Evolutionary conservation across 2,329 filamentous ascomycete species (phyloP).

Genomic region (Aspergillus sp.): DNA sequence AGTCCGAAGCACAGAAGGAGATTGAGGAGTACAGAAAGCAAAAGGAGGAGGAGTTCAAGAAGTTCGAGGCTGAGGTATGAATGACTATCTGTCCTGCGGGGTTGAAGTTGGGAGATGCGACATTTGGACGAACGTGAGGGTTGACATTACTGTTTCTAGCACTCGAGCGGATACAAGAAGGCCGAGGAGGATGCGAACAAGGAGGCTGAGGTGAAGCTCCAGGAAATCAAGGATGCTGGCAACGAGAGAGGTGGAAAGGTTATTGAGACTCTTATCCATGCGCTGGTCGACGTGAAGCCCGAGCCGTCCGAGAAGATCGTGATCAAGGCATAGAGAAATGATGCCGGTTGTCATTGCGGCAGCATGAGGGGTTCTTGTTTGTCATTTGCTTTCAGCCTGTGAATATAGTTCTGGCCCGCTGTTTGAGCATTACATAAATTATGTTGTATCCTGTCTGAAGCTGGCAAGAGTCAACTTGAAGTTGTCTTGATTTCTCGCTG

Average conservation of each 20-base stretch:
- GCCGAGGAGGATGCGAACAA: slow-evolving; percentile 77
- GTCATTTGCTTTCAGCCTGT: slow-evolving; percentile 17
- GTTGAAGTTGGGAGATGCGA: neutral
- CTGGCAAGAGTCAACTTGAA: neutral
- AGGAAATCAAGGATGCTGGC: slow-evolving; percentile 78
- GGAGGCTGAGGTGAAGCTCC: slow-evolving; percentile 78
- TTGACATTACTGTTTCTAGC: slow-evolving; percentile 48
- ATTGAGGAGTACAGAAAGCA: slow-evolving; percentile 86
- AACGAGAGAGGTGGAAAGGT: slow-evolving; percentile 78
- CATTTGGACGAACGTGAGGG: neutral
- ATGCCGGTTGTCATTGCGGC: slow-evolving; percentile 11
- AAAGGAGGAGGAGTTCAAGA: slow-evolving; percentile 94
- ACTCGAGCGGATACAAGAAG: slow-evolving; percentile 85
- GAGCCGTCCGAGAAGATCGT: slow-evolving; percentile 58
- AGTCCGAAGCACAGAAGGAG: slow-evolving; percentile 95
- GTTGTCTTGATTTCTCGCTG: neutral
- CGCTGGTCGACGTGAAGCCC: slow-evolving; percentile 82
- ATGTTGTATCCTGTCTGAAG: neutral
- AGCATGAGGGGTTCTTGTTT: slow-evolving; percentile 13
- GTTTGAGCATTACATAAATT: slow-evolving; percentile 12
- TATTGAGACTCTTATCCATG: slow-evolving; percentile 76
- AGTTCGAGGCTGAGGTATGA: slow-evolving; percentile 78
- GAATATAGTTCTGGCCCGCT: slow-evolving; percentile 16
- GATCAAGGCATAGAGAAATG: slow-evolving; percentile 33
- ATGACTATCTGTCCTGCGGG: neutral